Evolutionary conservation across 2,329 filamentous ascomycete genomes (phyloP).

Genomic region (Colletotrichum euphorbiae): DNA sequence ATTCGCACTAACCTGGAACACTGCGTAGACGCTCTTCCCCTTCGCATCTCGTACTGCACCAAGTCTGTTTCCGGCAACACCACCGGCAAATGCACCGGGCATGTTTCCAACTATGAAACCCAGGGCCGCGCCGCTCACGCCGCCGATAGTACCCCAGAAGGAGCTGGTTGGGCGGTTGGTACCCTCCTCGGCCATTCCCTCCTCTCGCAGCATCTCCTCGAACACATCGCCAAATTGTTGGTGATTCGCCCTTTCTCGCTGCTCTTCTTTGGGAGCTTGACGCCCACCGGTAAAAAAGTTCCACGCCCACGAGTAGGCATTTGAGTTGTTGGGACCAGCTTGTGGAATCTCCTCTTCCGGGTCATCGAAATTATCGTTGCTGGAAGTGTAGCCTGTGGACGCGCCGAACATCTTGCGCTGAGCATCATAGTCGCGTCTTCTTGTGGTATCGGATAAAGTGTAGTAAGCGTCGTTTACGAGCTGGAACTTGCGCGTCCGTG

Average conservation of each 20-base stretch:
- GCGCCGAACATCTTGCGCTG: slow-evolving; percentile 71
- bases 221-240: slow-evolving; percentile 91
- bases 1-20: slow-evolving; percentile 71
- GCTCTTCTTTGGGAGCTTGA: slow-evolving; percentile 51
- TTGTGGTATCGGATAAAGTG: slow-evolving; percentile 81
- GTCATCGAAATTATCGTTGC: slow-evolving; percentile 51
- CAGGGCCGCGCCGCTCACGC: slow-evolving; percentile 86
- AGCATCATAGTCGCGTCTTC: slow-evolving; percentile 86
- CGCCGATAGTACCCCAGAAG: slow-evolving; percentile 90
- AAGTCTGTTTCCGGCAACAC: slow-evolving; percentile 91
- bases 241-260: slow-evolving; percentile 70
- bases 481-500: slow-evolving; percentile 89
- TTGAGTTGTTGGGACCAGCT: slow-evolving; percentile 48
- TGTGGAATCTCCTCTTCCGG: slow-evolving; percentile 43
- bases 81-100: slow-evolving; percentile 87
- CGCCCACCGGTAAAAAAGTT: slow-evolving; percentile 64
- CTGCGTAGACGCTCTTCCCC: slow-evolving; percentile 94
- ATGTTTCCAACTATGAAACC: slow-evolving; percentile 97
- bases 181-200: slow-evolving; percentile 81
- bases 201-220: slow-evolving; percentile 89
- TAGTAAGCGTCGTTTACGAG: slow-evolving; percentile 94
- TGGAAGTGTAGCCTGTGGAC: slow-evolving; percentile 46
- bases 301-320: slow-evolving; percentile 83
- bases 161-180: slow-evolving; percentile 71
- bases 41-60: slow-evolving; percentile 89